These are phyloP conservation scores for Neostapfia colusana DNA, from an alignment of 176 grass and related monocot genomes.

Conservation along the genomic window DNA sequence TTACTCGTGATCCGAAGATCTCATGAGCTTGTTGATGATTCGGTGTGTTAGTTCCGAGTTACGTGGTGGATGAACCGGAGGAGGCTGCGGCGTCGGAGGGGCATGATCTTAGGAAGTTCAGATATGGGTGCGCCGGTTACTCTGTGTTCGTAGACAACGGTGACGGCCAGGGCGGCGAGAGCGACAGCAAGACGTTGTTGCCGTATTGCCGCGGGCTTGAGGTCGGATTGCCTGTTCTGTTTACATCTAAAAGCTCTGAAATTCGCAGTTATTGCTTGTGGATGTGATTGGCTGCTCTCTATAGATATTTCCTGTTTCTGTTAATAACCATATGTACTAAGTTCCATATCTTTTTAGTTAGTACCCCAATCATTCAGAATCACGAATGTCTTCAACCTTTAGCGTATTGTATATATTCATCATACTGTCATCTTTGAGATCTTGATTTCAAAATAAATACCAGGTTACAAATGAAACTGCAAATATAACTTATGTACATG, in stretches of 20 bases:
- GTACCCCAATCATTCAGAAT: background rate
- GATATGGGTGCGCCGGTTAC: constrained; percentile 82
- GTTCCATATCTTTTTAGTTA: background rate
- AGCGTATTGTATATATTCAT: background rate
- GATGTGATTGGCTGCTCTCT: background rate
- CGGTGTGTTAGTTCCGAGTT: constrained; percentile 56
- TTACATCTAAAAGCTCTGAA: background rate
- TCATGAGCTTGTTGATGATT: constrained; percentile 25
- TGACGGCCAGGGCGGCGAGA: constrained; percentile 38
- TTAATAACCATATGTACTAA: constrained; percentile 3
- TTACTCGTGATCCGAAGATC: constrained; percentile 31
- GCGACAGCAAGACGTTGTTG: constrained; percentile 57
- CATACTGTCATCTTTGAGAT: background rate
- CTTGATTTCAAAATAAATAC: background rate
- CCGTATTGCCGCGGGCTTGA: constrained; percentile 90
- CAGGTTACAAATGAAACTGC: background rate
- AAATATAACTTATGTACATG: background rate
- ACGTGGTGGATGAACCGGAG: constrained; percentile 64
- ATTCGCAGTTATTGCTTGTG: background rate
- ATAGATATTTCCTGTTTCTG: constrained; percentile 13
- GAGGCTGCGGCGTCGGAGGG: constrained; percentile 52
- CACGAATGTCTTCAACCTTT: background rate
- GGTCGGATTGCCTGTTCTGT: constrained; percentile 51
- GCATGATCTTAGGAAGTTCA: constrained; percentile 64
- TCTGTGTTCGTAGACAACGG: constrained; percentile 75